phyloP scores from a whole-genome alignment of 2,329 filamentous ascomycete species.

The Neoarthrinium moseri region DNA sequence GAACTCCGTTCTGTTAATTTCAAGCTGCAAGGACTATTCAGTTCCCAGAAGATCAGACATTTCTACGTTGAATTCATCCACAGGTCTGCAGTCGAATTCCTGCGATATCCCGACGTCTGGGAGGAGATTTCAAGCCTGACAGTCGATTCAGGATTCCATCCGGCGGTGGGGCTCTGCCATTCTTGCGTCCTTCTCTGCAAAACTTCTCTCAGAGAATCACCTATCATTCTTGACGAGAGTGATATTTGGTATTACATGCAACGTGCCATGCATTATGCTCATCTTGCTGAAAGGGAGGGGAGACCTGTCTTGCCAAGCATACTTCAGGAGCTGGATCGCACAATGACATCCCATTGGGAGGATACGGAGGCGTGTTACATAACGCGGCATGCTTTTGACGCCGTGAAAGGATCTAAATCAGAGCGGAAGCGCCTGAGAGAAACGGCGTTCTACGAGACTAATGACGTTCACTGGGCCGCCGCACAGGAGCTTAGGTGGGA shows the following conservation, averaged over 20 bases:
- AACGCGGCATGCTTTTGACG: background rate
- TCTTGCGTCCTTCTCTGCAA: conserved; percentile 3
- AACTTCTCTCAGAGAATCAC: background rate
- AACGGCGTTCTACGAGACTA: background rate
- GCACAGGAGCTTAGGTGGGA: background rate
- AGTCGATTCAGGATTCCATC: background rate
- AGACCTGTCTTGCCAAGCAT: background rate
- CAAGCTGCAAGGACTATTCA: background rate
- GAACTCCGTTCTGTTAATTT: background rate
- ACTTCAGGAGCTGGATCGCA: background rate
- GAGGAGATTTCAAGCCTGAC: background rate
- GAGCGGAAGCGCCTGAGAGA: too few species aligned
- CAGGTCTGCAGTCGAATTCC: conserved; percentile 2
- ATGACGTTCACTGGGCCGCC: background rate
- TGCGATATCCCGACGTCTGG: background rate
- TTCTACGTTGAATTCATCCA: conserved; percentile 6
- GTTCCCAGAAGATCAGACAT: background rate
- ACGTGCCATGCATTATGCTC: conserved; percentile 2
- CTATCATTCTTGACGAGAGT: background rate
- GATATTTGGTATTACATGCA: conserved; percentile 3
- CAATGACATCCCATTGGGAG: background rate
- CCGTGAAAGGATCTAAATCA: too few species aligned
- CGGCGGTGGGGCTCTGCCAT: background rate
- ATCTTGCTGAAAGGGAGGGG: background rate
- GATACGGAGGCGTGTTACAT: background rate